A percentile compares a stretch with the other conserved stretches of the same genome.
Evolutionary conservation across 2,329 filamentous ascomycete species (phyloP).

Genomic region (Ceratocystis smalleyi): DNA sequence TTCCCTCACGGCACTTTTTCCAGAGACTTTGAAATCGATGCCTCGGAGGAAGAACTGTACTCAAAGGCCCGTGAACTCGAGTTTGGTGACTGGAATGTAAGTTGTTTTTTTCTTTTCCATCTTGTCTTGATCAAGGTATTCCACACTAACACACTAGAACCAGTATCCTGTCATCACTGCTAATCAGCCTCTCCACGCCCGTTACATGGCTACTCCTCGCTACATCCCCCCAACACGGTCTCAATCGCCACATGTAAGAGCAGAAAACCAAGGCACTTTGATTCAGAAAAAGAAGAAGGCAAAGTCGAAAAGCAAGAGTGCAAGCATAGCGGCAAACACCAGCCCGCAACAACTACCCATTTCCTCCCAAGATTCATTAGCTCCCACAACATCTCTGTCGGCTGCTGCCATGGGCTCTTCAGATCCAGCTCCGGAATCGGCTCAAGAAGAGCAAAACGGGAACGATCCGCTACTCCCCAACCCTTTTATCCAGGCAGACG

Average conservation of each 20-base stretch:
- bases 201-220: slow-evolving; percentile 30
- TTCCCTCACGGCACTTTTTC: slow-evolving; percentile 29
- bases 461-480: background rate
- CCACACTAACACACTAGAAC: slow-evolving; percentile 1
- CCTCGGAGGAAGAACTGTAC: slow-evolving; percentile 57
- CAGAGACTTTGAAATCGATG: slow-evolving; percentile 41
- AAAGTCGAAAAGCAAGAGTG: slow-evolving; percentile 17
- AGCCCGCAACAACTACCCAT: background rate
- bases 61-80: slow-evolving; percentile 55
- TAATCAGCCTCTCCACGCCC: slow-evolving; percentile 53
- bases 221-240: slow-evolving; percentile 17
- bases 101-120: slow-evolving; percentile 25
- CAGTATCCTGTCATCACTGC: slow-evolving; percentile 89
- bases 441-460: background rate
- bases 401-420: background rate
- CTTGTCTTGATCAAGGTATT: background rate
- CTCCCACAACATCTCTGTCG: background rate
- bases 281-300: slow-evolving; percentile 29
- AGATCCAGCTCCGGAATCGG: background rate
- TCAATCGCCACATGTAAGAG: slow-evolving; percentile 14
- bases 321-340: background rate
- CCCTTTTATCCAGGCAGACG: slow-evolving; percentile 14
- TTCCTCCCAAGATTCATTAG: background rate
- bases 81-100: slow-evolving; percentile 86
- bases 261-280: slow-evolving; percentile 21